Percentiles rank a stretch among this genome's conserved stretches.
Conservation (phyloP, 305 asterid species). For the Fraxinus angustifolia region DNA sequence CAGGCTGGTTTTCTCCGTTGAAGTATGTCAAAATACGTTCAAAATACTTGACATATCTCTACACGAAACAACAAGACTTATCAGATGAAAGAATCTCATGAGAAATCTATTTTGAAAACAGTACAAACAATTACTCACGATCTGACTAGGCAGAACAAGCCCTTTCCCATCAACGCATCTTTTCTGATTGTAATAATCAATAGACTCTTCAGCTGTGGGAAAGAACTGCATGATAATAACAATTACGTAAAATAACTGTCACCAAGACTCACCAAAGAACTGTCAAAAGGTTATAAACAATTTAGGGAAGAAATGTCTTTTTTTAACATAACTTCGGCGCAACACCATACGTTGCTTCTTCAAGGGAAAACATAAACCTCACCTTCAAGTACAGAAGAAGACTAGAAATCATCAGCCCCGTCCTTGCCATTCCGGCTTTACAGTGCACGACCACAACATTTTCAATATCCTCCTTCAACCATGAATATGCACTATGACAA, state of each 20-base stretch:
- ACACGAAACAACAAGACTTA: constrained; percentile 13
- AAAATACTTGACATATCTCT: constrained; percentile 98
- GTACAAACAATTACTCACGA: constrained; percentile 50
- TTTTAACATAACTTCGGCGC: not conserved
- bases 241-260: constrained; percentile 17
- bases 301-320: not conserved
- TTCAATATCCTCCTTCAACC: constrained; percentile 98
- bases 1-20: constrained; percentile 97
- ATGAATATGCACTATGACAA: constrained; percentile 98
- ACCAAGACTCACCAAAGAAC: not conserved
- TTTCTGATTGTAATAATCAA: constrained; percentile 94
- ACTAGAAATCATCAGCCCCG: constrained; percentile 98
- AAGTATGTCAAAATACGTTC: constrained; percentile 79
- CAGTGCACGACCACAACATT: constrained; percentile 98
- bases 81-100: constrained; percentile 8
- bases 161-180: constrained; percentile 93
- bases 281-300: not conserved
- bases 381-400: constrained; percentile 92
- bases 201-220: constrained; percentile 97
- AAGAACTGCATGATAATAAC: constrained; percentile 62
- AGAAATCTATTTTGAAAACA: constrained; percentile 1
- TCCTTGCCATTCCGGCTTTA: constrained; percentile 99
- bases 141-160: constrained; percentile 97
- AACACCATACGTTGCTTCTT: not conserved
- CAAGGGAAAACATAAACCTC: constrained; percentile 1